phyloP scores from a whole-genome alignment of 2,329 filamentous ascomycete genomes.

The Annulohypoxylon truncatum region DNA sequence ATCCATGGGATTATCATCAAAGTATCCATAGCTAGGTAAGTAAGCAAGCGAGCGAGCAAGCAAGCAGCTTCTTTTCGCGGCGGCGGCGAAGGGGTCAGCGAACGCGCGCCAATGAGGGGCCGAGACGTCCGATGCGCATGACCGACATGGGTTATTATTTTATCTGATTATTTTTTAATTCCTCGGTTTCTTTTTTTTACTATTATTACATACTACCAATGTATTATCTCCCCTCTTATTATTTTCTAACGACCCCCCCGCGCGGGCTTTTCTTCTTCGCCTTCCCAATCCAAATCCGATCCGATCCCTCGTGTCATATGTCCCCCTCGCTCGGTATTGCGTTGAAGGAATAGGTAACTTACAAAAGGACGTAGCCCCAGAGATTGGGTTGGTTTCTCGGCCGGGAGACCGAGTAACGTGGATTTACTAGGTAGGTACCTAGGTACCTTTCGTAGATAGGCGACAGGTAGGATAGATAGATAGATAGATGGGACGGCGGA shows the following conservation, averaged over 20 bases:
- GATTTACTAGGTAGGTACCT: not conserved
- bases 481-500: not conserved
- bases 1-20: too few relatives aligned
- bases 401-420: not conserved
- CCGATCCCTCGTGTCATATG: slow-evolving; percentile 30
- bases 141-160: slow-evolving; percentile 27
- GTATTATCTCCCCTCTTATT: too few relatives aligned
- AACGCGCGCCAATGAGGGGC: slow-evolving; percentile 31
- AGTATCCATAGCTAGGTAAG: not conserved
- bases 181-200: not conserved
- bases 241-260: too few relatives aligned
- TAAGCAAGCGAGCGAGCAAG: not conserved
- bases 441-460: too few relatives aligned
- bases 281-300: not conserved
- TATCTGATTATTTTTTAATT: not conserved
- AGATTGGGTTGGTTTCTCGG: not conserved
- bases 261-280: not conserved
- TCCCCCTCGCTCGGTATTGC: slow-evolving; percentile 3
- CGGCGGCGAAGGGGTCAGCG: slow-evolving; percentile 23
- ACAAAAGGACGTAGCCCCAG: not conserved
- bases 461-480: not conserved
- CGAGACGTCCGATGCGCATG: slow-evolving; percentile 33
- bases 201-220: too few relatives aligned
- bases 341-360: slow-evolving; percentile 13
- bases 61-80: not conserved